Percentiles rank a stretch among this genome's conserved stretches.
These are phyloP conservation scores for Fusarium devonianum DNA, from an alignment of 2,329 filamentous ascomycete species.

Conservation along the genomic window DNA sequence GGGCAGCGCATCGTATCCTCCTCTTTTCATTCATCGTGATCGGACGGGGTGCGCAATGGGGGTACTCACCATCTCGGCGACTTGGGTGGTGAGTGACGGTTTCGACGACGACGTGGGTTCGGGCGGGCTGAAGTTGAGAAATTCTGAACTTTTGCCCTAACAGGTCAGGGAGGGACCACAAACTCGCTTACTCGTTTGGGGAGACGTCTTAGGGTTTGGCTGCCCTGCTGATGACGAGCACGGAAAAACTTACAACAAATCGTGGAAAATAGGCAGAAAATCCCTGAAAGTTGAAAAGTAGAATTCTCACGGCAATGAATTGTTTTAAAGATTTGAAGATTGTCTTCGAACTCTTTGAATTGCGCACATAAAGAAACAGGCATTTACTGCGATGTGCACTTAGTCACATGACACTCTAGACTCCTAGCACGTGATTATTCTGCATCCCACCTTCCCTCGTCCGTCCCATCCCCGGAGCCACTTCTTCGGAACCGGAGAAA, in stretches of 20 bases:
- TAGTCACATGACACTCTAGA: slow-evolving; percentile 34
- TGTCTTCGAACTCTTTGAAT: background rate
- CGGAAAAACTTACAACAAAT: slow-evolving; percentile 10
- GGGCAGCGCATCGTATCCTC: slow-evolving; percentile 23
- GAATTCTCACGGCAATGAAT: background rate
- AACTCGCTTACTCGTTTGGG: slow-evolving; percentile 55
- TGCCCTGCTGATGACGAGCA: slow-evolving; percentile 45
- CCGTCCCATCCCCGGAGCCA: slow-evolving; percentile 24
- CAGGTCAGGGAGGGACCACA: slow-evolving; percentile 46
- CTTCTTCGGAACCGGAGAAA: slow-evolving; percentile 40
- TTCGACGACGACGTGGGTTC: slow-evolving; percentile 59
- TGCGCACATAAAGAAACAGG: background rate
- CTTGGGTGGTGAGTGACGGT: slow-evolving; percentile 60
- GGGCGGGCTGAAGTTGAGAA: slow-evolving; percentile 55
- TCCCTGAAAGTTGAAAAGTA: background rate
- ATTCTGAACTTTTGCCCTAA: slow-evolving; percentile 57
- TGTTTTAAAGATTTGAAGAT: background rate
- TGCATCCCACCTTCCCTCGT: background rate
- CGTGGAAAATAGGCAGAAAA: slow-evolving; percentile 20
- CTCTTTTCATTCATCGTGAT: slow-evolving; percentile 33
- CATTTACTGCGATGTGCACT: slow-evolving; percentile 10
- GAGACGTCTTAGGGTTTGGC: slow-evolving; percentile 50
- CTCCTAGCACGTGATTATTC: slow-evolving; percentile 35
- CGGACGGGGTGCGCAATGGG: slow-evolving; percentile 34
- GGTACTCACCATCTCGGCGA: slow-evolving; percentile 65